These are phyloP conservation scores for Tillandsia fasciculata DNA, from an alignment of 176 grass and related monocot genomes.

Conservation along the genomic window DNA sequence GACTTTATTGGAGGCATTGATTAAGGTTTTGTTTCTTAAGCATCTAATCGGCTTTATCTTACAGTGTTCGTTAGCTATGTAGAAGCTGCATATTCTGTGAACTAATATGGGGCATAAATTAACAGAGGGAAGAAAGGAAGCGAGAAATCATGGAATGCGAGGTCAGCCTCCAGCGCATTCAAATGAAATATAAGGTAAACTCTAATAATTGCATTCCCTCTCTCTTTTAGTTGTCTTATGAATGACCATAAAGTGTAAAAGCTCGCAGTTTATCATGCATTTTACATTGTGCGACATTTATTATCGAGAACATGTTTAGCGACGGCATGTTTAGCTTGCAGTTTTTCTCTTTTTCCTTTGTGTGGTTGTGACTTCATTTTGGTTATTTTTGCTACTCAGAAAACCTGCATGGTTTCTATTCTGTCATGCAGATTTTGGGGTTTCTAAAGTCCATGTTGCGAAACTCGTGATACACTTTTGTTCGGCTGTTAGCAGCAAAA, in stretches of 20 bases:
- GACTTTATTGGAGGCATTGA: constrained; percentile 66
- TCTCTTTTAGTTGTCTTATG: too few species aligned
- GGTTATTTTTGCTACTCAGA: neutral
- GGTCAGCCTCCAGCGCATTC: constrained; percentile 72
- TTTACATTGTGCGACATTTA: too few species aligned
- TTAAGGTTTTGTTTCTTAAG: constrained; percentile 49
- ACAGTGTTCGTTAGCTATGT: neutral
- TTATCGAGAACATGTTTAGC: too few species aligned
- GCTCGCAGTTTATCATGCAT: too few species aligned
- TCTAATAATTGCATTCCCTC: neutral
- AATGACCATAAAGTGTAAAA: too few species aligned
- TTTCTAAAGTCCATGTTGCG: neutral
- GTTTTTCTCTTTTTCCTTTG: neutral
- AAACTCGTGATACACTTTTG: too few species aligned
- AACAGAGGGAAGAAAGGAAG: constrained; percentile 91
- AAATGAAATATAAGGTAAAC: constrained; percentile 89
- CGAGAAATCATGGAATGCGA: constrained; percentile 71
- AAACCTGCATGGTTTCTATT: neutral
- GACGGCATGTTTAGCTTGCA: neutral
- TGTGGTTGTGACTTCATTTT: neutral
- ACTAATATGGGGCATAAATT: neutral
- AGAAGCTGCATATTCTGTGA: neutral
- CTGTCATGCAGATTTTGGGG: neutral
- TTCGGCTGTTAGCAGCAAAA: too few species aligned
- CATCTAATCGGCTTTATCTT: neutral